Percentiles rank a stretch among this genome's conserved stretches.
Evolutionary conservation across 768 basidiomycete species (phyloP).

Genomic region (Russula abietina): DNA sequence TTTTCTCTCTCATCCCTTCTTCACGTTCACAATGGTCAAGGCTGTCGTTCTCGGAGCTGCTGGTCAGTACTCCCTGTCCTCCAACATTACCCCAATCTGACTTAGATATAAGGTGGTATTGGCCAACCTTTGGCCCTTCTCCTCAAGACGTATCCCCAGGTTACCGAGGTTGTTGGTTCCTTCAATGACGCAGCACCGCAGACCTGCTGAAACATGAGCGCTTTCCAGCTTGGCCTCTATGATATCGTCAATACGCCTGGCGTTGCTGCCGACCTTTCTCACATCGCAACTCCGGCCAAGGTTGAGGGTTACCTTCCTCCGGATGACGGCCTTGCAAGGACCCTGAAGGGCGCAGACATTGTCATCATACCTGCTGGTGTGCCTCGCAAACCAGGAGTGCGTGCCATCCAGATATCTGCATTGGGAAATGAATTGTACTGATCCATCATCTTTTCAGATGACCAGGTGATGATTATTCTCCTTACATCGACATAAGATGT

Average conservation of each 20-base stretch:
- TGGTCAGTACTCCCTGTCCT: slow-evolving; percentile 43
- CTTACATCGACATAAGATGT: slow-evolving; percentile 4
- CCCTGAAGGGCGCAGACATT: slow-evolving; percentile 78
- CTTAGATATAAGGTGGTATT: slow-evolving; percentile 66
- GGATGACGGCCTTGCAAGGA: slow-evolving; percentile 76
- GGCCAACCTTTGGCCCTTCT: slow-evolving; percentile 94
- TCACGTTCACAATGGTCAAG: slow-evolving; percentile 48
- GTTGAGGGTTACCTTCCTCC: slow-evolving; percentile 75
- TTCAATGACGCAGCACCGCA: background rate
- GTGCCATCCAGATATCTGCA: slow-evolving; percentile 30
- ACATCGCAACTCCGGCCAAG: slow-evolving; percentile 85
- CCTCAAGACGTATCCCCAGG: slow-evolving; percentile 75
- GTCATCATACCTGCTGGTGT: slow-evolving; percentile 96
- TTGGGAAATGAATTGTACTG: background rate
- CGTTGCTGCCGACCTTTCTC: slow-evolving; percentile 90
- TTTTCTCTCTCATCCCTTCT: slow-evolving; percentile 4
- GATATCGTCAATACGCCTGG: slow-evolving; percentile 99
- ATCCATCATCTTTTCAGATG: slow-evolving; percentile 37
- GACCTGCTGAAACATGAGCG: background rate
- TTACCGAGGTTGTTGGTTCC: slow-evolving; percentile 56
- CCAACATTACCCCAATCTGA: background rate
- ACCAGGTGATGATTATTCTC: slow-evolving; percentile 36
- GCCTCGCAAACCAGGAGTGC: slow-evolving; percentile 88
- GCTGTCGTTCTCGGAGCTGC: slow-evolving; percentile 96
- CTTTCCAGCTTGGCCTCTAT: slow-evolving; percentile 67